Base-by-base conservation (phyloP, 192 early-diverging fungal species). In the Backusella luteola region DNA sequence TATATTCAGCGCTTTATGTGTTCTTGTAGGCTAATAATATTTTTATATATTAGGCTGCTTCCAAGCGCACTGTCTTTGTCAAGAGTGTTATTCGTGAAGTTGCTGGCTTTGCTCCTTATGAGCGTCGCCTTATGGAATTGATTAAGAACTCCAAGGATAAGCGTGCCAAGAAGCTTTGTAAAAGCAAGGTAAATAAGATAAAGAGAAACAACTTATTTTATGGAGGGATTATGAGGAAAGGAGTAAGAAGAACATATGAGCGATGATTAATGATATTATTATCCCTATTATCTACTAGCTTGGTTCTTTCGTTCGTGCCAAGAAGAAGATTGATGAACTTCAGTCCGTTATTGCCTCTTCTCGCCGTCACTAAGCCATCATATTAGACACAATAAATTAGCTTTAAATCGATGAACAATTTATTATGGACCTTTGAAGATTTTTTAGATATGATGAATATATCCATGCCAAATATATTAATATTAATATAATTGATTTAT, bases 121-220 rank as follows among this genome's bases (percentile, higher is more conserved):
- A 99, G 90, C 92, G 92, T 80, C 93, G 98, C 87, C 93, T 99
- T 79, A 98, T 98, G 96, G 98, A 99, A 92, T 91, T 99, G 93
- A 88, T 99, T 84, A 97, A 96, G 92, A 98, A 98, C 94, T 96
- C 95, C 87, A 97, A 96, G 87, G 98, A 99, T 87, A 99, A 99
- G 96, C 93, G 98, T 94, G 98, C 85, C 56, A 63, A 63, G 56
- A 29, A 63, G 56, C 56, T 63, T 63, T 63, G 56, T 63, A 63
- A 26, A 11, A 63, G 56, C 56, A 63, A 63, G 56, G 56, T 63
- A 63, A 63, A 26, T 23, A 63, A 49, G 46, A 63, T 63, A 63
- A 14, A 11, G 0, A n/a, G 6, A 21, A 5, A 15, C 19, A 14
- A n/a, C 49, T 53, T 12, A 3, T 29, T 29, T 29, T 29, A 12